Percentiles rank a stretch among this genome's conserved stretches.
phyloP scores from a whole-genome alignment of 257 asterid genomes.

The Cruciata laevipes region DNA sequence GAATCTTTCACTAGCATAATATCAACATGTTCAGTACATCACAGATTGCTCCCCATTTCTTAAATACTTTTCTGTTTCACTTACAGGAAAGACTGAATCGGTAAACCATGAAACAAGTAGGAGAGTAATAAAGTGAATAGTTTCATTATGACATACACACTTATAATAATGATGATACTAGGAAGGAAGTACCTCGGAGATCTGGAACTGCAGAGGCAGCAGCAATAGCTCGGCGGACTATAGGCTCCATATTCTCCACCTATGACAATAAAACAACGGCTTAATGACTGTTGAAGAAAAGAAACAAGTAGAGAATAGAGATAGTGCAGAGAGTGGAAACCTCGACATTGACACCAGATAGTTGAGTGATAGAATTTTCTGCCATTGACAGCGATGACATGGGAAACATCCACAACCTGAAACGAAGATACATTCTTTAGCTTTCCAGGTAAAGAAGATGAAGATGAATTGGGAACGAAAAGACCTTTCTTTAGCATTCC shows the following conservation, averaged over 20 bases:
- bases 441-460: too few species aligned
- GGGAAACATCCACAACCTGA: constrained; percentile 89
- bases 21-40: not conserved
- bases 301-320: too few species aligned
- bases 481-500: constrained; percentile 89
- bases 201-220: constrained; percentile 71
- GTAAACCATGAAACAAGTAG: too few species aligned
- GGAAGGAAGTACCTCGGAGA: constrained; percentile 63
- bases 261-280: too few species aligned
- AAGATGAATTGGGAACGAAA: constrained; percentile 3
- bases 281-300: too few species aligned
- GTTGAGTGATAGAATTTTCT: constrained; percentile 51
- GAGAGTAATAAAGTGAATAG: not conserved
- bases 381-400: constrained; percentile 57
- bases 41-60: not conserved
- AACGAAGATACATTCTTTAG: not conserved
- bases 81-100: too few species aligned
- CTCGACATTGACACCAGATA: constrained; percentile 58
- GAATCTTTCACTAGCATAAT: not conserved
- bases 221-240: constrained; percentile 80
- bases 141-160: too few species aligned
- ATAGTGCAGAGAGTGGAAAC: not conserved
- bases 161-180: too few species aligned
- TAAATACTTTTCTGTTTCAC: too few species aligned
- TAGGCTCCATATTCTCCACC: constrained; percentile 87